Conservation (phyloP, 257 asterid genomes). For the Solanum virginianum region DNA sequence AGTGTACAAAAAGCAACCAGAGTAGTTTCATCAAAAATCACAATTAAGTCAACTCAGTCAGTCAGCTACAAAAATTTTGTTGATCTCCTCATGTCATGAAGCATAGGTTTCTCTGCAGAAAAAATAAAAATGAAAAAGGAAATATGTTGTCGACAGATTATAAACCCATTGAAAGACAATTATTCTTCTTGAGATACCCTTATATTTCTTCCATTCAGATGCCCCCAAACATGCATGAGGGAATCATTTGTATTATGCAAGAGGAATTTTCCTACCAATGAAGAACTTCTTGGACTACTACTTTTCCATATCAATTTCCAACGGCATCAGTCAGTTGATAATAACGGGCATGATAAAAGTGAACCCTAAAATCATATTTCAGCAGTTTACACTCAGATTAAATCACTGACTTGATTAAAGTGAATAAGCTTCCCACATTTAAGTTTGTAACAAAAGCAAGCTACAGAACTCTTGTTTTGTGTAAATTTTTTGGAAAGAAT, state of each 20-base stretch:
- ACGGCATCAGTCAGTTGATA: background rate
- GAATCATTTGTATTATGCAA: background rate
- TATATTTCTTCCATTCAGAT: background rate
- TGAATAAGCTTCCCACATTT: background rate
- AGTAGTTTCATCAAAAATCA: background rate
- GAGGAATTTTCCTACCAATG: background rate
- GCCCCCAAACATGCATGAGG: background rate
- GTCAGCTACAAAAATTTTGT: background rate
- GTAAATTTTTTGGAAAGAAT: background rate
- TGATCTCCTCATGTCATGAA: background rate
- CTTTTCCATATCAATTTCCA: background rate
- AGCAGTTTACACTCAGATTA: background rate
- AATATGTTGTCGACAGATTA: background rate
- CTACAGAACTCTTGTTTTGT: background rate
- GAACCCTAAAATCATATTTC: background rate
- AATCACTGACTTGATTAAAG: background rate
- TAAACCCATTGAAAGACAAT: background rate
- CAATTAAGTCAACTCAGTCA: background rate
- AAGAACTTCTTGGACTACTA: background rate
- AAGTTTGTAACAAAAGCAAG: background rate
- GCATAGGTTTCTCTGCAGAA: background rate
- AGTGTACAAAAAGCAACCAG: background rate
- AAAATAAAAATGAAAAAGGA: background rate
- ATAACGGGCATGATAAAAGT: background rate
- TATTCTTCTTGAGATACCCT: background rate